Percentiles rank a stretch among this genome's conserved stretches.
phyloP scores from a whole-genome alignment of 106 monocot species.

The Dendrobium catenatum region DNA sequence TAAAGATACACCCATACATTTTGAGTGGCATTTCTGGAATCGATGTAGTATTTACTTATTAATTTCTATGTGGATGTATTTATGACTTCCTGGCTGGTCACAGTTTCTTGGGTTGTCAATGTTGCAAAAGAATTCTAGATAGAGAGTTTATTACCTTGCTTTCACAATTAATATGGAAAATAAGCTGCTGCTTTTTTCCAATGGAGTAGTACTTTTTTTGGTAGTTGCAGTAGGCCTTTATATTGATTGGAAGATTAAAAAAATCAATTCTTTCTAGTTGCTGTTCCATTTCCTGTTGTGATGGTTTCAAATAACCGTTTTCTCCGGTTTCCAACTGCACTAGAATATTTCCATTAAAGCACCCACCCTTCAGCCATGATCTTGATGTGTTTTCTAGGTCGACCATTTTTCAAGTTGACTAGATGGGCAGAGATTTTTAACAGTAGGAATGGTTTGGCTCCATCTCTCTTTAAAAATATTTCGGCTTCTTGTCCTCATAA shows the following conservation, averaged over 20 bases:
- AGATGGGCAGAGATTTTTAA: too few relatives aligned
- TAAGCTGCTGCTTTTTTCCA: too few relatives aligned
- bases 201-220: too few relatives aligned
- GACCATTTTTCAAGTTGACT: neutral
- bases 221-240: too few relatives aligned
- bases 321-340: neutral
- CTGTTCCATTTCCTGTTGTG: too few relatives aligned
- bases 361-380: neutral
- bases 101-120: neutral
- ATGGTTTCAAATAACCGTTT: neutral
- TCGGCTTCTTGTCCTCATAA: too few relatives aligned
- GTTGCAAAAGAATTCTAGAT: slow-evolving; percentile 3
- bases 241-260: too few relatives aligned
- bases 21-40: slow-evolving; percentile 5
- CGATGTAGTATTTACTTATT: neutral
- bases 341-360: neutral
- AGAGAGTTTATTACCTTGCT: neutral
- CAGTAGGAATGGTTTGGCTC: too few relatives aligned
- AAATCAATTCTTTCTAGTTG: too few relatives aligned
- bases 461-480: too few relatives aligned
- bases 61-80: slow-evolving; percentile 2
- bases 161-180: neutral
- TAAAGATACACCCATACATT: slow-evolving; percentile 7
- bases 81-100: neutral
- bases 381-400: neutral